A percentile compares a stretch with the other conserved stretches of the same genome.
phyloP scores from a whole-genome alignment of 2,329 filamentous ascomycete species.

The Harringtonia aguacate region DNA sequence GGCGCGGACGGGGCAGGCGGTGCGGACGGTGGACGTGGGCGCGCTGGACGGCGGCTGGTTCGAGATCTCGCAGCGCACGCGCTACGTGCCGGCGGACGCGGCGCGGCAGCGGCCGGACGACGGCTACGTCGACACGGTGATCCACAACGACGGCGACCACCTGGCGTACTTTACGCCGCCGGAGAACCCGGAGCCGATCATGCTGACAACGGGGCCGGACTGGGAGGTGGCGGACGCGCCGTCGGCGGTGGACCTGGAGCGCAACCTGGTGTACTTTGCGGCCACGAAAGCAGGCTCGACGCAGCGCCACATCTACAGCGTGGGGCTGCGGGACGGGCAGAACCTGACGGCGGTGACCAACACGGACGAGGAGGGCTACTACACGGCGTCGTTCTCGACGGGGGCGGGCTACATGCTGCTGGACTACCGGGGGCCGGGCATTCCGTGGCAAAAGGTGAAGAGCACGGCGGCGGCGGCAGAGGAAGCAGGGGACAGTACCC shows the following conservation, averaged over 20 bases:
- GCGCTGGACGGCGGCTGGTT: constrained; percentile 95
- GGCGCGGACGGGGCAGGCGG: constrained; percentile 61
- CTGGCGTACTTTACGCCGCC: constrained; percentile 87
- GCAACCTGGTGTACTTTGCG: constrained; percentile 85
- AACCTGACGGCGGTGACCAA: constrained; percentile 58
- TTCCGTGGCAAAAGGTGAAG: constrained; percentile 86
- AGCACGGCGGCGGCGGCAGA: constrained; percentile 48
- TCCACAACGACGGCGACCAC: constrained; percentile 80
- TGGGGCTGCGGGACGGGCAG: constrained; percentile 72
- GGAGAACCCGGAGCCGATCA: constrained; percentile 67
- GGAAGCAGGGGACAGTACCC: not conserved
- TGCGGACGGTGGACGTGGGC: constrained; percentile 69
- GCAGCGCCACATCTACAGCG: constrained; percentile 84
- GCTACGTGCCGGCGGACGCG: constrained; percentile 76
- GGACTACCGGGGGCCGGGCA: constrained; percentile 69
- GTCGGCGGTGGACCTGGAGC: constrained; percentile 71
- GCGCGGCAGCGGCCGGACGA: constrained; percentile 65
- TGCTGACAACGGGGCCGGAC: constrained; percentile 68
- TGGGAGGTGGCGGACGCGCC: constrained; percentile 91
- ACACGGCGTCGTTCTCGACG: constrained; percentile 72
- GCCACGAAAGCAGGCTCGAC: constrained; percentile 79
- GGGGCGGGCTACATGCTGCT: constrained; percentile 77
- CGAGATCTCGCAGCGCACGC: constrained; percentile 79
- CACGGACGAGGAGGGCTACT: constrained; percentile 63
- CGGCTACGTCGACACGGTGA: constrained; percentile 86